phyloP scores from a whole-genome alignment of 106 monocot genomes.

The Amphibolis antarctica region DNA sequence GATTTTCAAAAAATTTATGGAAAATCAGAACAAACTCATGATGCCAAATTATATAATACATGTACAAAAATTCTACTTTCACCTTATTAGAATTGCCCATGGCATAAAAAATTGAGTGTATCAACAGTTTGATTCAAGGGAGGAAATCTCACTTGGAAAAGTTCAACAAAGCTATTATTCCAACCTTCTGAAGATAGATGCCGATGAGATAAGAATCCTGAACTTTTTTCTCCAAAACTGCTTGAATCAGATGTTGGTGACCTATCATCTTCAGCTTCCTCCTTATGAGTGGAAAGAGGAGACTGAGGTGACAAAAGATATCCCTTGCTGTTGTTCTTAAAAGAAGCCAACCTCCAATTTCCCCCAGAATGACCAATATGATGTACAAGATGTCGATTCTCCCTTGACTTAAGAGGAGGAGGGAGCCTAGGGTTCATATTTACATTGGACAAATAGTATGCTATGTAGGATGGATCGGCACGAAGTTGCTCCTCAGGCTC shows the following conservation, averaged over 20 bases:
- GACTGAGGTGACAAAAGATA: slow-evolving; percentile 26
- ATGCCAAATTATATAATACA: no score
- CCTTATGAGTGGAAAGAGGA: slow-evolving; percentile 53
- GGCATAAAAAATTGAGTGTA: neutral
- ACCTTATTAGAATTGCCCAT: no score
- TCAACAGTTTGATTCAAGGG: no score
- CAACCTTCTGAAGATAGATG: slow-evolving; percentile 21
- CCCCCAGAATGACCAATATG: slow-evolving; percentile 27
- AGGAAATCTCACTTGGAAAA: slow-evolving; percentile 38
- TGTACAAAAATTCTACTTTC: no score
- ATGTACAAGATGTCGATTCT: slow-evolving; percentile 39
- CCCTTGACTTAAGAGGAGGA: slow-evolving; percentile 56
- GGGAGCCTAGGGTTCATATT: slow-evolving; percentile 94
- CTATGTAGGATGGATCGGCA: slow-evolving; percentile 66
- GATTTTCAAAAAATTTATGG: neutral
- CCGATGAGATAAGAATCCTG: slow-evolving; percentile 15
- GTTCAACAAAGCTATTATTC: slow-evolving; percentile 49
- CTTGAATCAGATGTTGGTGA: slow-evolving; percentile 31
- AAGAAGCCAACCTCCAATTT: slow-evolving; percentile 27
- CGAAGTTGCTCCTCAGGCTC: slow-evolving; percentile 63
- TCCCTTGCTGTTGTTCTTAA: slow-evolving; percentile 37
- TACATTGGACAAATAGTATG: slow-evolving; percentile 68
- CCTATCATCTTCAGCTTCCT: slow-evolving; percentile 72
- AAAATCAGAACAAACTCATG: neutral
- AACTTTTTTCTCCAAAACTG: slow-evolving; percentile 6